Conservation (phyloP, 2,329 filamentous ascomycete genomes). For the Fonsecaea erecta region DNA sequence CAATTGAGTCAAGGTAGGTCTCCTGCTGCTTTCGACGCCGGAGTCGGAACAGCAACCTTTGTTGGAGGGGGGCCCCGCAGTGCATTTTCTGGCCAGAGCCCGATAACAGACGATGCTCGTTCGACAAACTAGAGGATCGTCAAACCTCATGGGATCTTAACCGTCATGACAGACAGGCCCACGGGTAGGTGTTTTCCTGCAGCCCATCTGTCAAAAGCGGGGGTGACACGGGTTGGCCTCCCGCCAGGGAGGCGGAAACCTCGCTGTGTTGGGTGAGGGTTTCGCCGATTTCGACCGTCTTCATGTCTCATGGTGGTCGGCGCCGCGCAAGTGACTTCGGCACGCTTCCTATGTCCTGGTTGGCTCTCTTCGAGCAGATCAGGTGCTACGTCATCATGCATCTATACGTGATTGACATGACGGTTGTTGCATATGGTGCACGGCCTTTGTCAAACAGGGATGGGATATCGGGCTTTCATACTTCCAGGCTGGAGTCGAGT, state of each 20-base stretch:
- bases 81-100: constrained; percentile 4
- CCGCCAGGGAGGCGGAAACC: not conserved
- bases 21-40: not conserved
- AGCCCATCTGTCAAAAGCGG: not conserved
- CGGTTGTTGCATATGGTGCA: not conserved
- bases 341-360: not conserved
- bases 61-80: not conserved
- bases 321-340: not conserved
- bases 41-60: not conserved
- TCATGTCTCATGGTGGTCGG: not conserved
- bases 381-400: not conserved
- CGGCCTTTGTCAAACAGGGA: not conserved
- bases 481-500: not conserved
- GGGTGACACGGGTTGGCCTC: not conserved
- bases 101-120: not conserved
- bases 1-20: not conserved
- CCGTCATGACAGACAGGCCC: not conserved
- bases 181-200: not conserved
- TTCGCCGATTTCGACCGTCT: not conserved
- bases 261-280: not conserved
- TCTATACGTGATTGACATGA: not conserved
- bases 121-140: not conserved
- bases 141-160: not conserved
- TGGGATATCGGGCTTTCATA: not conserved
- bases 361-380: not conserved